Percentiles rank a stretch among this genome's conserved stretches.
Evolutionary conservation across 805 yeast genomes (phyloP).

Genomic region (Starmerella apicola): DNA sequence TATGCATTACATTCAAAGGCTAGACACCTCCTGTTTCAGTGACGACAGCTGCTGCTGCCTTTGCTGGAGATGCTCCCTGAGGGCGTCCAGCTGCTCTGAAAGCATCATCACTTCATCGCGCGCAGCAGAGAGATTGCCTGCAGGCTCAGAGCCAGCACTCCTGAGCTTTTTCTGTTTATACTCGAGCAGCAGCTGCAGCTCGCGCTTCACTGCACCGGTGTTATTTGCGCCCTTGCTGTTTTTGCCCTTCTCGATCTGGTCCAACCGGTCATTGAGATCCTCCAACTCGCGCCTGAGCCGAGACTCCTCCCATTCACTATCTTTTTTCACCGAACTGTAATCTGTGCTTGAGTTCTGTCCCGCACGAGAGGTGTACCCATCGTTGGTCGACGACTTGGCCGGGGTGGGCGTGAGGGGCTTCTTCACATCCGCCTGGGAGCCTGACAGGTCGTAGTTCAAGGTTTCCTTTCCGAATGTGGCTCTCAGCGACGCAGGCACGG

Average conservation of each 20-base stretch:
- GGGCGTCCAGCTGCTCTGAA: constrained; percentile 59
- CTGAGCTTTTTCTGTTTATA: constrained; percentile 52
- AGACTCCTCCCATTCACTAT: constrained; percentile 90
- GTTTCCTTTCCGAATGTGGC: constrained; percentile 83
- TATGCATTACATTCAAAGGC: too few relatives aligned
- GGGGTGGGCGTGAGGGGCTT: constrained; percentile 7
- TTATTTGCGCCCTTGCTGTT: constrained; percentile 6
- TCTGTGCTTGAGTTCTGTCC: constrained; percentile 38
- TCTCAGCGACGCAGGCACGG: constrained; percentile 85
- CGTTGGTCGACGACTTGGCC: constrained; percentile 22
- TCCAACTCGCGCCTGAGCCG: constrained; percentile 66
- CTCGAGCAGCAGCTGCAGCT: constrained; percentile 68
- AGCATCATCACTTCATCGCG: constrained; percentile 53
- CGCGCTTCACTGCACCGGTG: constrained; percentile 37
- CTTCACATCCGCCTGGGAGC: constrained; percentile 39
- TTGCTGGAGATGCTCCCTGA: constrained; percentile 53
- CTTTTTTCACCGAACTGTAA: constrained; percentile 37
- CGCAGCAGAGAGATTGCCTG: constrained; percentile 19
- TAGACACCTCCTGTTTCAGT: constrained; percentile 27
- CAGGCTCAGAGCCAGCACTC: background rate
- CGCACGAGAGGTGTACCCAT: constrained; percentile 25
- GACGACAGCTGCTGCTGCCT: constrained; percentile 49
- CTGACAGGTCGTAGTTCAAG: constrained; percentile 45
- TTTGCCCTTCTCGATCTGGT: constrained; percentile 25
- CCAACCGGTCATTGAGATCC: constrained; percentile 56